These are phyloP conservation scores for Blastocladiella emersonii DNA, from an alignment of 371 early-diverging fungal genomes.

Conservation along the genomic window DNA sequence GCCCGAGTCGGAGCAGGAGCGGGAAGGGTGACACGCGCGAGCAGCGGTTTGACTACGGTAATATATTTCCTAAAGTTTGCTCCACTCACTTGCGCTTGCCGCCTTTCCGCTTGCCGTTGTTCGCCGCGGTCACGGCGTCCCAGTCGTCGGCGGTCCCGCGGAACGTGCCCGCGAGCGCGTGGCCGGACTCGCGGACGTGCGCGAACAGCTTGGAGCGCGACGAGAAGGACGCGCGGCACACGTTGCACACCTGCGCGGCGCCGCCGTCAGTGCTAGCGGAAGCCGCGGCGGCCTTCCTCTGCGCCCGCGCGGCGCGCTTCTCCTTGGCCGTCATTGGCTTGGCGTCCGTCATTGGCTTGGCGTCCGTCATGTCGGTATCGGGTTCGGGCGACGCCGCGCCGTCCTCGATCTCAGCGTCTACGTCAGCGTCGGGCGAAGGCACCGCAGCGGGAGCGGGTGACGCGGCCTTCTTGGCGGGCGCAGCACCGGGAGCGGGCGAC, in stretches of 20 bases:
- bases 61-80: too few relatives aligned
- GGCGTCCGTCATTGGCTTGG: background rate
- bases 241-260: conserved; percentile 34
- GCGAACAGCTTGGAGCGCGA: conserved; percentile 55
- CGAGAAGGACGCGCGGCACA: conserved; percentile 41
- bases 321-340: conserved; percentile 18
- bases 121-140: too few relatives aligned
- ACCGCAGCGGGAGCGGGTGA: background rate
- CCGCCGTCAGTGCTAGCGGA: background rate
- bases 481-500: background rate
- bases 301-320: conserved; percentile 11
- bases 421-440: too few relatives aligned
- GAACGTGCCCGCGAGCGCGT: conserved; percentile 36
- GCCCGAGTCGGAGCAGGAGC: too few relatives aligned
- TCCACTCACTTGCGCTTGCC: too few relatives aligned
- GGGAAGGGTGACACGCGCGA: too few relatives aligned
- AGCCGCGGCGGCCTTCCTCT: conserved; percentile 8
- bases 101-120: too few relatives aligned
- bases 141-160: background rate
- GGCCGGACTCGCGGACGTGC: conserved; percentile 57
- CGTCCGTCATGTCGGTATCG: conserved; percentile 6
- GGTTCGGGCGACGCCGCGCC: conserved; percentile 7
- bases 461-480: too few relatives aligned
- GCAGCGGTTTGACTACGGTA: too few relatives aligned
- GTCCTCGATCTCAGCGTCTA: background rate